Evolutionary conservation across 75 land plant genomes (phyloP).

Genomic region (Cunninghamia lanceolata): DNA sequence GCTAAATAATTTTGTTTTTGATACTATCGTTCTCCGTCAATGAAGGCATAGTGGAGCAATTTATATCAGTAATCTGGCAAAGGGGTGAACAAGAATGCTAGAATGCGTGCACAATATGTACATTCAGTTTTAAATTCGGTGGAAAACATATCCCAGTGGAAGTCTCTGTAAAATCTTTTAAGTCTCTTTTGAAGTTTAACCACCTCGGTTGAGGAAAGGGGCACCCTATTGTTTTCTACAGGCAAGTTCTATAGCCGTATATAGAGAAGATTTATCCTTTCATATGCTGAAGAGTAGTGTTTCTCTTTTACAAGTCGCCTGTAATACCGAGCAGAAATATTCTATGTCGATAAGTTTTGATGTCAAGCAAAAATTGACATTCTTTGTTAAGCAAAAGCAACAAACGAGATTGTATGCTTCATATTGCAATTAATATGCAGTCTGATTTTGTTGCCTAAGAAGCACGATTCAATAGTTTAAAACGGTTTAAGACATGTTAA

Average conservation of each 20-base stretch:
- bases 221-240: neutral
- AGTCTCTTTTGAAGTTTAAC: slow-evolving; percentile 1
- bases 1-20: too few species aligned
- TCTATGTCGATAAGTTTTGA: neutral
- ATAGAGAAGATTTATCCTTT: slow-evolving; percentile 7
- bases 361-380: neutral
- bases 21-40: too few species aligned
- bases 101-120: slow-evolving; percentile 46
- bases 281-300: neutral
- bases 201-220: neutral
- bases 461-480: too few species aligned
- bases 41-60: too few species aligned
- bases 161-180: neutral
- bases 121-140: slow-evolving; percentile 35
- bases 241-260: neutral
- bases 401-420: neutral
- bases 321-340: neutral
- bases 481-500: too few species aligned
- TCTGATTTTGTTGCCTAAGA: too few species aligned
- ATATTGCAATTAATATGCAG: neutral
- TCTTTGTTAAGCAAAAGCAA: neutral
- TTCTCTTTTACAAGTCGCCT: neutral
- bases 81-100: slow-evolving; percentile 25
- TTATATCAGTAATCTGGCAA: too few species aligned
- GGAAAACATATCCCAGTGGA: slow-evolving; percentile 30